phyloP scores from a whole-genome alignment of 768 basidiomycete genomes.

The Serendipita vermifera region DNA sequence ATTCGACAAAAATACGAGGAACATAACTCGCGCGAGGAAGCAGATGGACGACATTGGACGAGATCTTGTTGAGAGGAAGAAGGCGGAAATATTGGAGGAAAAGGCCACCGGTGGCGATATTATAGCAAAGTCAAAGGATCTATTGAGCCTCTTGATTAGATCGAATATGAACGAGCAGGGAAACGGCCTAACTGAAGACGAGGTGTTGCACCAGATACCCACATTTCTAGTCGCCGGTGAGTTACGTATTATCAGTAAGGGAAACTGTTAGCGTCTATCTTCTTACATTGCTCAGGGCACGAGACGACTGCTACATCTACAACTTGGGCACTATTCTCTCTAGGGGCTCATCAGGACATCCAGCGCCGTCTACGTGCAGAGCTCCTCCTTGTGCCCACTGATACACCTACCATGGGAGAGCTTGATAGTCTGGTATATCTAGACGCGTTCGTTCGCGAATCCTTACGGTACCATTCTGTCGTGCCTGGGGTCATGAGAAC shows the following conservation, averaged over 20 bases:
- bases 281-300: constrained; percentile 13
- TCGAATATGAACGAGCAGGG: background rate
- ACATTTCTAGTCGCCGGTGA: constrained; percentile 11
- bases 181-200: constrained; percentile 3
- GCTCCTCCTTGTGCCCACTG: constrained; percentile 17
- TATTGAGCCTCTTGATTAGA: background rate
- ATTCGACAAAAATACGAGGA: constrained; percentile 10
- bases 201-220: constrained; percentile 11
- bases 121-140: background rate
- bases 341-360: constrained; percentile 21
- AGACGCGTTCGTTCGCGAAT: constrained; percentile 24
- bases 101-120: background rate
- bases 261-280: too few species aligned
- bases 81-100: constrained; percentile 22
- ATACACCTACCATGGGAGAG: constrained; percentile 21
- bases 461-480: constrained; percentile 21
- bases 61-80: constrained; percentile 24
- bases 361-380: constrained; percentile 28
- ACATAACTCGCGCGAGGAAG: constrained; percentile 3
- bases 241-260: background rate
- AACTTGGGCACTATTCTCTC: constrained; percentile 26
- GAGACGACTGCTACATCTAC: constrained; percentile 24
- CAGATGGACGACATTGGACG: constrained; percentile 21
- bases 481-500: constrained; percentile 18
- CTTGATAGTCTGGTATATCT: constrained; percentile 24